Evolutionary conservation across 176 grass and related monocot genomes (phyloP), one percentile per base, ranked within the genome.

Genomic region (Thinopyrum elongatum): DNA sequence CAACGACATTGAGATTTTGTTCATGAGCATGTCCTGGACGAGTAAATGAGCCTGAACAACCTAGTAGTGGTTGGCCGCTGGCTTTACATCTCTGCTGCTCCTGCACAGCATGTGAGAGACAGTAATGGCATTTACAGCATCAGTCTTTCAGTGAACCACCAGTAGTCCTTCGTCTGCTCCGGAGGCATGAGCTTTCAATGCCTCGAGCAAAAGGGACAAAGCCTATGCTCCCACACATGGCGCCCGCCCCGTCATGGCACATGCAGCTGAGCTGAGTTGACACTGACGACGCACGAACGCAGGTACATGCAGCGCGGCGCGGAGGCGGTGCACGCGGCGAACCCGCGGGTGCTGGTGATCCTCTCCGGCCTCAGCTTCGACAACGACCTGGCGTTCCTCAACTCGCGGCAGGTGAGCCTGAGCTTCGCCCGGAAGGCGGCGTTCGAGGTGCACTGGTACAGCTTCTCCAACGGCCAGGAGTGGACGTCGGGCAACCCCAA

Each of bases 391-490:
- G 77, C 90, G 1, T 98, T 92, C 93, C 86, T 98, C 11, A 84
- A 84, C 42, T 83, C 70, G 42, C 83, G 65, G 3, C 90, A 70
- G 16, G 75, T 94, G 33, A 88, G 84, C 29, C 69, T 98, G 2
- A 92, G 78, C 79, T 98, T 98, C 74, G 22, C 83, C 0, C 31
- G 86, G 9, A 98, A 95, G 84, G 75, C 82, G 27, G 92, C 91
- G 6, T 98, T 95, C 88, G 97, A 98, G 85, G 62, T 98, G 74
- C 97, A 98, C 86, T 98, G 97, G 97, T 98, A 98, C 86, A 72
- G 86, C 80, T 98, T 98, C 93, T 92, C 91, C 44, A 80, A 98
- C 80, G 60, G 82, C 4, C 31, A 71, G 60, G 89, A 89, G 3
- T 98, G 97, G 97, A 16, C 57, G 27, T 17, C 81, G 9, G 76